Evolutionary conservation across 202 grass and related monocot species (phyloP), one percentile per base, ranked within the genome.

Genomic region (Miscanthus sacchariflorus): DNA sequence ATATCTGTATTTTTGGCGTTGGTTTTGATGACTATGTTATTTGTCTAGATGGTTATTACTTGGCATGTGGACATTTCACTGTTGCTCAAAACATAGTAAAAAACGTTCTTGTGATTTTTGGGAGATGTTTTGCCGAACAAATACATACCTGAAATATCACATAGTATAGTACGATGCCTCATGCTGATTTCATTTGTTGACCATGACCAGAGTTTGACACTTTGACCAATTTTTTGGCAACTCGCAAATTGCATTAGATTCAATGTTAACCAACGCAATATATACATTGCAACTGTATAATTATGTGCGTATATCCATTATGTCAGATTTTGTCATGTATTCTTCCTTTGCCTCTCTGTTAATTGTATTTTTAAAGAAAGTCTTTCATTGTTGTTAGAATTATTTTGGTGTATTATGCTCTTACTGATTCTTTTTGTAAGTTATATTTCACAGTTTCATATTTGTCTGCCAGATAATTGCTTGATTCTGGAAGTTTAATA

Each of bases 371-470:
- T 72, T 23, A 2, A 85, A 70, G 44, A 59, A 69, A 40, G 25
- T 69, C 12, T 33, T 80, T 17, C 27, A 72, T 74, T 73, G 4
- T 33, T 86, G 67, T 66, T 74, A 64, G 10, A 52, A 25, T 38
- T 66, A 18, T 79, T 74, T 52, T 65, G 33, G 27, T 86, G 9
- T 48, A 35, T 21, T 68, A 50, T 14, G 14, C 48, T 74, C 77
- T 52, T 35, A 69, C 42, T 66, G 39, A 40, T 48, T 39, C 5
- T 52, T 74, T 64, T 21, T 85, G 13, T 30, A 67, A 56, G 49
- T 67, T 75, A 44, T 40, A 40, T 52, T 70, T 69, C 9, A 36
- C 35, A 83, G 77, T 49, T 72, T 66, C 56, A 68, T 73, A 70
- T 9, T 82, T 13, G 5, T 86, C 50, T 40, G 52, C 15, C 14